Base-by-base conservation (phyloP, 2,329 filamentous ascomycete genomes). In the Sporothrix schenckii region DNA sequence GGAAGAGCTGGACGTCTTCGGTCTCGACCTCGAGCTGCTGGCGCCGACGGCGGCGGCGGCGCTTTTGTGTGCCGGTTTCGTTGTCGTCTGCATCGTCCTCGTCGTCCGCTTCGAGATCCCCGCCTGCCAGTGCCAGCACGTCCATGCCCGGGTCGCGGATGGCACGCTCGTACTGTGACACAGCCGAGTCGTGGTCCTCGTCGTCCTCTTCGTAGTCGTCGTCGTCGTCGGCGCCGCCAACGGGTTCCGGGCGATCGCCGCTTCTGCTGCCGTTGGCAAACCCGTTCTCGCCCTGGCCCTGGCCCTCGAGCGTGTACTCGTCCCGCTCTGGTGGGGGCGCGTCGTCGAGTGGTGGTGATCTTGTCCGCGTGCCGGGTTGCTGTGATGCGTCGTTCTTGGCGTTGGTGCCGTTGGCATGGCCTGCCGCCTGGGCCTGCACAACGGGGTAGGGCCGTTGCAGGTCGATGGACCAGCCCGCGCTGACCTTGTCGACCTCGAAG, bases 401-500 rank as follows among this genome's bases (percentile, higher is more conserved):
- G 6, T 39, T 14, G 49, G 13, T n/a, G 34, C 52, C 54, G 50
- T 30, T 56, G 58, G 27, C 44, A 34, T 24, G 24, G 41, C 73
- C 72, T 58, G 52, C 71, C 67, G 54, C 71, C 75, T n/a, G 61
- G 44, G 24, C 16, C n/a, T 9, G 21, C 13, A 30, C 44, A 9
- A 41, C 54, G 4, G 60, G 82, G 65, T 83, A 80, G 3, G 81
- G 78, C 54, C 87, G 85, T 76, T 93, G 89, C 66, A 95, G 91
- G 74, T 97, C 93, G 70, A 92, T 86, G 1, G 91, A 90, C 95
- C 95, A 99, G 66, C 90, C 92, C 71, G 89, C 87, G 75, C 92
- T 95, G 56, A 97, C 86, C 16, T 87, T 87, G 82, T 99, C 95
- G 27, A 96, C 92, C 74, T 98, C 93, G 76, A 98, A 98, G 0